Base-by-base conservation (phyloP, 2,329 filamentous ascomycete species). In the Emergomyces orientalis region DNA sequence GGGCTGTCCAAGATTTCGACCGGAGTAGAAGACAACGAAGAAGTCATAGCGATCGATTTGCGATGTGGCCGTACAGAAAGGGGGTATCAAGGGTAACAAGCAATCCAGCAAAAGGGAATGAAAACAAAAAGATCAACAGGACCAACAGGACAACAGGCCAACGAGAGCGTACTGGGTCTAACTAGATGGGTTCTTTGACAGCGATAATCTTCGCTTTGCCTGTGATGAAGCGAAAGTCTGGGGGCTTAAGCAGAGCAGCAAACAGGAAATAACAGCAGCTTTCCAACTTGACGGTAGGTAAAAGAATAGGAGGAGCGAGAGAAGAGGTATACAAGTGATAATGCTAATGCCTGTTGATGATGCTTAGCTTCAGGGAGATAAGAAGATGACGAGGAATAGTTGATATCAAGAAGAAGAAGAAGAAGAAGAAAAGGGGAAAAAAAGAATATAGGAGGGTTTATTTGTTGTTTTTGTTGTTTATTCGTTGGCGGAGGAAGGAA, bases 1-100 rank as follows among this genome's bases (percentile, higher is more conserved):
- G 81, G 78, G 47, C 73, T 72, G n/a, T 75, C 74, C 64, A 75
- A 63, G 13, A 78, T 75, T 25, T 68, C 67, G 64, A 56, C 49
- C n/a, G 54, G n/a, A 11, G 61, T 51, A 25, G 63, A 41, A 39
- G 49, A 41, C 51, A 60, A 57, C 27, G 57, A 11, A 43, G 45
- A 56, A 62, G 45, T n/a, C 56, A 58, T 58, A 25, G 32, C 27
- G 43, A 37, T 32, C n/a, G 22, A 41, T 52, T 37, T 51, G 13
- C 25, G 47, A 27, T 11, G 13, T 17, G 34, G 25, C 17, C 6
- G 39, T 25, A 63, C 14, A 57, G 51, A 32, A 59, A 62, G 17
- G 11, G 39, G 62, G 39, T 41, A 55, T 49, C 41, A 56, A 32
- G n/a, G 52, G 19, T 13, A 37, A 9, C 8, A 37, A 37, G 11